Evolutionary conservation across 495 filamentous ascomycete species (phyloP).

Genomic region (Penicillium taxi): DNA sequence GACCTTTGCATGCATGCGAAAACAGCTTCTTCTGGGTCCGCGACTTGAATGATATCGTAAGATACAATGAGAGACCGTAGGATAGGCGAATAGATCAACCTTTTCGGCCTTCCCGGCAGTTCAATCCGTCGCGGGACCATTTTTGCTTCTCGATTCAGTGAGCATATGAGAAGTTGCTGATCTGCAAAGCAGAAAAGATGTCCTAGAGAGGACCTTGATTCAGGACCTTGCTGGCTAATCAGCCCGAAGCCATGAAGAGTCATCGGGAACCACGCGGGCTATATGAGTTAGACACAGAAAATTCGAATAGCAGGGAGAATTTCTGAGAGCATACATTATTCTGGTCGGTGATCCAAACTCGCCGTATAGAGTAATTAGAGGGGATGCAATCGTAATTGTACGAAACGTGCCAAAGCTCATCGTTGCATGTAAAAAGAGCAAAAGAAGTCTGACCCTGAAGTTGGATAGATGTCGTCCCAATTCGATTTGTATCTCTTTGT

Average conservation of each 20-base stretch:
- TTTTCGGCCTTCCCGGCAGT: conserved; percentile 36
- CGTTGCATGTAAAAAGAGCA: conserved; percentile 32
- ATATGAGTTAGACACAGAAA: neutral
- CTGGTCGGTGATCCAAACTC: conserved; percentile 40
- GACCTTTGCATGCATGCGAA: conserved; percentile 23
- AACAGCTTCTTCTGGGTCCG: conserved; percentile 16
- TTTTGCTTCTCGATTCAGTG: conserved; percentile 24
- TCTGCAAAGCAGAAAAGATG: conserved; percentile 40
- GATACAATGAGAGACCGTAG: conserved; percentile 36
- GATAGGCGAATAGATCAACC: conserved; percentile 33
- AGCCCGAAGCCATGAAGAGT: conserved; percentile 28
- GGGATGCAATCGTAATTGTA: conserved; percentile 13
- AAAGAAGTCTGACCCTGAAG: conserved; percentile 23
- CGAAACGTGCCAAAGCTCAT: conserved; percentile 35
- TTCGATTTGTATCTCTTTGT: conserved; percentile 19
- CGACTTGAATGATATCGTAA: conserved; percentile 22
- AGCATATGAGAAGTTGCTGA: conserved; percentile 32
- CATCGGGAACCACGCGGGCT: conserved; percentile 37
- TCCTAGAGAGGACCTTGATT: conserved; percentile 12
- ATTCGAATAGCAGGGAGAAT: neutral
- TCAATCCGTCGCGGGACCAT: conserved; percentile 37
- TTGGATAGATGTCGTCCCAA: conserved; percentile 34
- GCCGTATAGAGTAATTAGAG: conserved; percentile 22
- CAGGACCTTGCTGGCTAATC: conserved; percentile 8
- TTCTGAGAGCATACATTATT: conserved; percentile 28